A percentile compares a stretch with the other conserved stretches of the same genome.
phyloP scores from a whole-genome alignment of 768 basidiomycete genomes.

The Psilocybe azurescens region DNA sequence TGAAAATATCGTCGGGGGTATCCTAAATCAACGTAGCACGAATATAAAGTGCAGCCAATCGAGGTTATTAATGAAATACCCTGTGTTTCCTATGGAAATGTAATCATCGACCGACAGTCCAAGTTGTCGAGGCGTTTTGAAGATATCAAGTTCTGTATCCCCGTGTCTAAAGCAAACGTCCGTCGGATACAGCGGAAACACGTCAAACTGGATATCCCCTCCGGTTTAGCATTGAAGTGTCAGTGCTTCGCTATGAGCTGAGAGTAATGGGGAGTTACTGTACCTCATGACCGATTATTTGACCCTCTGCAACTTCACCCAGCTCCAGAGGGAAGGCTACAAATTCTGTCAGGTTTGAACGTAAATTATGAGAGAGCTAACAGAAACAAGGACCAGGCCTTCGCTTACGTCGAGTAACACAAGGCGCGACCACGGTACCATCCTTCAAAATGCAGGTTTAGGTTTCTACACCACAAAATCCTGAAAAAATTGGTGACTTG shows the following conservation, averaged over 20 bases:
- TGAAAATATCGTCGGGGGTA: background rate
- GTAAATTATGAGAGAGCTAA: too few species aligned
- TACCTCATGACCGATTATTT: too few species aligned
- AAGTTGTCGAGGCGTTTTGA: constrained; percentile 6
- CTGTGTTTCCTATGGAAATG: background rate
- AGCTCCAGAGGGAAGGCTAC: too few species aligned
- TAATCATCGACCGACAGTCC: background rate
- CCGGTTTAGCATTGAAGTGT: background rate
- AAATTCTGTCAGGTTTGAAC: too few species aligned
- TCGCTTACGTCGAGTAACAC: too few species aligned
- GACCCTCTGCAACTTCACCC: too few species aligned
- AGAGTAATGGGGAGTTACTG: too few species aligned
- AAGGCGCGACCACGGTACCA: too few species aligned
- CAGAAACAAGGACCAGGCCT: too few species aligned
- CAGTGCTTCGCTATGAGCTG: background rate
- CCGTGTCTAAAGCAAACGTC: background rate
- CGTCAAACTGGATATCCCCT: background rate
- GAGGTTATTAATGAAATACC: background rate
- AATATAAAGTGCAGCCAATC: background rate
- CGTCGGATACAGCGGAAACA: background rate
- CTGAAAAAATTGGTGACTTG: too few species aligned
- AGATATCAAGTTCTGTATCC: background rate
- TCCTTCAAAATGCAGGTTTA: too few species aligned
- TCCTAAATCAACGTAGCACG: background rate
- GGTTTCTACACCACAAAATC: too few species aligned